A percentile compares a stretch with the other conserved stretches of the same genome.
Evolutionary conservation across 2,329 filamentous ascomycete genomes (phyloP).

Genomic region (Trichoderma arundinaceum): DNA sequence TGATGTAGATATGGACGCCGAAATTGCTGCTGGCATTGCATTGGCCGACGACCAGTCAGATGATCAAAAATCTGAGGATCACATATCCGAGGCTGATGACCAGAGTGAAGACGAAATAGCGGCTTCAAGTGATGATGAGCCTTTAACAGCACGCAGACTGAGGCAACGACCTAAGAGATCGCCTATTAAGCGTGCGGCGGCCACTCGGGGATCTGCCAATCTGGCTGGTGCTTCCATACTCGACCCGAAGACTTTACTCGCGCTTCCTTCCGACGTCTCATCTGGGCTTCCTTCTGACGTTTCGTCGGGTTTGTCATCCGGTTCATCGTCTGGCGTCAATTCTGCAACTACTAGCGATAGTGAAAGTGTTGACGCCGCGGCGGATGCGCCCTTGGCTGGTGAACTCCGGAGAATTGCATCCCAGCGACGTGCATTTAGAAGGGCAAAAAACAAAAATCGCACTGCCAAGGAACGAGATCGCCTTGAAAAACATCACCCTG

Average conservation of each 20-base stretch:
- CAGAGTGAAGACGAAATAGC: conserved; percentile 27
- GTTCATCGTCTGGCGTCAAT: conserved; percentile 20
- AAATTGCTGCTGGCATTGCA: conserved; percentile 39
- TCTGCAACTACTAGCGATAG: conserved; percentile 37
- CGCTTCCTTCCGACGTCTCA: conserved; percentile 8
- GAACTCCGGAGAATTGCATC: conserved; percentile 16
- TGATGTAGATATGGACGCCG: conserved; percentile 43
- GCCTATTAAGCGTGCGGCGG: not conserved
- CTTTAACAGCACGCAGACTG: conserved; percentile 34
- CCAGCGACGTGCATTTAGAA: conserved; percentile 46
- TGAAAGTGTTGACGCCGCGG: conserved; percentile 28
- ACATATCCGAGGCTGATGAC: conserved; percentile 27
- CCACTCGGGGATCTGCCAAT: not conserved
- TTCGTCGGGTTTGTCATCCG: not conserved
- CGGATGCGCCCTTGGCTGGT: not conserved
- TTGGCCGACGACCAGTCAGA: conserved; percentile 32
- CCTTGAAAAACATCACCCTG: conserved; percentile 77
- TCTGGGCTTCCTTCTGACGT: conserved; percentile 12
- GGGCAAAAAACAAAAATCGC: conserved; percentile 38
- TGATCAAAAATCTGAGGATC: conserved; percentile 32
- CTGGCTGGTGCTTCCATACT: not conserved
- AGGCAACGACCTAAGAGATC: conserved; percentile 5
- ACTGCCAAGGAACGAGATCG: conserved; percentile 62
- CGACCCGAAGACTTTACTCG: conserved; percentile 9
- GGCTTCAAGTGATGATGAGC: conserved; percentile 42